These are phyloP conservation scores for Poa annua DNA, from an alignment of 176 grass and related monocot genomes.

Conservation along the genomic window DNA sequence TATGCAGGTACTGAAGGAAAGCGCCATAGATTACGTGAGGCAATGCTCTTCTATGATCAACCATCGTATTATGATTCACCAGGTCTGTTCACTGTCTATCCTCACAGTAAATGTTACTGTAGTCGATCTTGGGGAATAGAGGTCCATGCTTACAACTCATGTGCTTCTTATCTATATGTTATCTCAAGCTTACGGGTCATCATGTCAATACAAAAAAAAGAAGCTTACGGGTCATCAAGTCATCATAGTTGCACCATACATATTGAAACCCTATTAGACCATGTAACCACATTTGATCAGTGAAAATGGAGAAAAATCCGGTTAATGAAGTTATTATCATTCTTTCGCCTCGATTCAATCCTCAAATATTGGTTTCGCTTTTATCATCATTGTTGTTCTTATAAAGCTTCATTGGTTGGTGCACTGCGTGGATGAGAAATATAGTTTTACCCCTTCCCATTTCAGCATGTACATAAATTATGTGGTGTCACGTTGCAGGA, in stretches of 20 bases:
- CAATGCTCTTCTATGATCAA: constrained; percentile 86
- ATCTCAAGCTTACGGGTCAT: not conserved
- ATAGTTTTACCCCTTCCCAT: not conserved
- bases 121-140: not conserved
- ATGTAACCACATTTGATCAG: constrained; percentile 19
- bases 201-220: not conserved
- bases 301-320: not conserved
- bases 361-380: not conserved
- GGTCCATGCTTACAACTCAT: constrained; percentile 8
- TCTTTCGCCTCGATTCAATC: not conserved
- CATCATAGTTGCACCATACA: not conserved
- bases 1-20: constrained; percentile 97
- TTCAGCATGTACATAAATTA: constrained; percentile 23
- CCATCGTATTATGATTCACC: constrained; percentile 81
- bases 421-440: not conserved
- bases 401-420: constrained; percentile 9
- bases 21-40: constrained; percentile 91
- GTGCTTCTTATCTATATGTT: constrained; percentile 15
- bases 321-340: not conserved
- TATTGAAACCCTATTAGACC: not conserved
- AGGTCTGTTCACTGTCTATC: constrained; percentile 59
- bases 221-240: not conserved
- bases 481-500: constrained; percentile 58
- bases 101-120: not conserved
- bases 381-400: not conserved